Conservation (phyloP, 768 basidiomycete genomes). For the Termitomyces sp. region DNA sequence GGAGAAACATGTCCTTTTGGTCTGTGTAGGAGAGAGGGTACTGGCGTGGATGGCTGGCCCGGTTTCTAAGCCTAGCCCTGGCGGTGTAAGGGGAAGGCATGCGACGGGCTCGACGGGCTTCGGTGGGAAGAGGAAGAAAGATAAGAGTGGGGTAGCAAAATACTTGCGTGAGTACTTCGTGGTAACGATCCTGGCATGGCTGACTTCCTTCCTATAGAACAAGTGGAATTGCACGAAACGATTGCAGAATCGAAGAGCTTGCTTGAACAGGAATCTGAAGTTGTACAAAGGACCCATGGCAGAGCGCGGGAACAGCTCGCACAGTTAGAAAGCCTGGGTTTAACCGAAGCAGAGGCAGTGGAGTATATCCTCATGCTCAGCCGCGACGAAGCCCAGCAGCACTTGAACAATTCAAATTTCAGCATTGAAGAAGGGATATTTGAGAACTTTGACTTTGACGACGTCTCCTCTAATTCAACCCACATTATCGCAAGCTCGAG, state of each 20-base stretch:
- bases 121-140: slow-evolving; percentile 28
- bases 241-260: slow-evolving; percentile 54
- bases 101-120: slow-evolving; percentile 17
- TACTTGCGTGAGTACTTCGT: slow-evolving; percentile 36
- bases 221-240: slow-evolving; percentile 55
- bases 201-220: slow-evolving; percentile 33
- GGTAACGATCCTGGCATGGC: slow-evolving; percentile 1
- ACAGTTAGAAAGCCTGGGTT: slow-evolving; percentile 55
- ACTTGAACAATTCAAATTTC: slow-evolving; percentile 5
- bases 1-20: slow-evolving; percentile 50
- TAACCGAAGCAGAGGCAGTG: slow-evolving; percentile 69
- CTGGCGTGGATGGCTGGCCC: slow-evolving; percentile 65
- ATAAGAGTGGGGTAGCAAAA: slow-evolving; percentile 28
- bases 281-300: slow-evolving; percentile 30
- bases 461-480: slow-evolving; percentile 21
- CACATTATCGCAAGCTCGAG: slow-evolving; percentile 4
- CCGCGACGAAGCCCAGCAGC: slow-evolving; percentile 56
- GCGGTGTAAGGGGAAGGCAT: slow-evolving; percentile 30
- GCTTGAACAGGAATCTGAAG: slow-evolving; percentile 43
- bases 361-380: slow-evolving; percentile 84
- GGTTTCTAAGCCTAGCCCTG: slow-evolving; percentile 21
- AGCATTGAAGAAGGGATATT: slow-evolving; percentile 49
- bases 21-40: slow-evolving; percentile 53
- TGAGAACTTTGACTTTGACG: slow-evolving; percentile 42
- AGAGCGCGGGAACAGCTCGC: slow-evolving; percentile 54